These are phyloP conservation scores for Senecio squalidus DNA, from an alignment of 140 eudicot species.

Conservation along the genomic window DNA sequence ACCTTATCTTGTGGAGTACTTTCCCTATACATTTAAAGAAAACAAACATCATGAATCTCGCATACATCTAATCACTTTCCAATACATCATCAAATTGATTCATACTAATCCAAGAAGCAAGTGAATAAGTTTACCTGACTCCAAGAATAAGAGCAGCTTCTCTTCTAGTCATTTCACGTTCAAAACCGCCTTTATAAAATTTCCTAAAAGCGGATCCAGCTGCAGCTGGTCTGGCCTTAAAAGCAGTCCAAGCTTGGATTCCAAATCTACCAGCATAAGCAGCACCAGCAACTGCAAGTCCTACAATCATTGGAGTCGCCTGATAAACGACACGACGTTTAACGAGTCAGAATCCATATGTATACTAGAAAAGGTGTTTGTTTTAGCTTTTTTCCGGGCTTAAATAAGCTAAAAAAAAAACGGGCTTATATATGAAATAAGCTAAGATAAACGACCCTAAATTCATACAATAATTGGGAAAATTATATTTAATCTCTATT, in stretches of 20 bases:
- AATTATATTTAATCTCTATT: too few relatives aligned
- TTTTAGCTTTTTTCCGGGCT: too few relatives aligned
- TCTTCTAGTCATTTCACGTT: conserved; percentile 82
- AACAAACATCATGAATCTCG: background rate
- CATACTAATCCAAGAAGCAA: background rate
- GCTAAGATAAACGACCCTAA: too few relatives aligned
- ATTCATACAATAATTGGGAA: too few relatives aligned
- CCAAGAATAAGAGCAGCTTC: conserved; percentile 98
- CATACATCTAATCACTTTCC: background rate
- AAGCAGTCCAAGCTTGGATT: conserved; percentile 84
- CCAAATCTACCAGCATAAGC: conserved; percentile 79
- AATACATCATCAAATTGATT: background rate
- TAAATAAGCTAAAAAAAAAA: too few relatives aligned
- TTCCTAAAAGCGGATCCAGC: conserved; percentile 60
- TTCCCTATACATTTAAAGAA: conserved; percentile 14
- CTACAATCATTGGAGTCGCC: conserved; percentile 66
- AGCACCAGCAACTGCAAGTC: conserved; percentile 75
- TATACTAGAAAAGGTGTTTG: too few relatives aligned
- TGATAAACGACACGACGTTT: conserved; percentile 20
- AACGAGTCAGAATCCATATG: background rate
- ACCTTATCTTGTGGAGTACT: conserved; percentile 30
- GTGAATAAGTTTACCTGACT: conserved; percentile 44
- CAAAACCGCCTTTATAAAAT: conserved; percentile 91
- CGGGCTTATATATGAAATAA: too few relatives aligned
- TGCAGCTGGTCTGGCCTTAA: conserved; percentile 82